Base-by-base conservation (phyloP, 129 eudicot species). In the Chrysanthemum makinoi region DNA sequence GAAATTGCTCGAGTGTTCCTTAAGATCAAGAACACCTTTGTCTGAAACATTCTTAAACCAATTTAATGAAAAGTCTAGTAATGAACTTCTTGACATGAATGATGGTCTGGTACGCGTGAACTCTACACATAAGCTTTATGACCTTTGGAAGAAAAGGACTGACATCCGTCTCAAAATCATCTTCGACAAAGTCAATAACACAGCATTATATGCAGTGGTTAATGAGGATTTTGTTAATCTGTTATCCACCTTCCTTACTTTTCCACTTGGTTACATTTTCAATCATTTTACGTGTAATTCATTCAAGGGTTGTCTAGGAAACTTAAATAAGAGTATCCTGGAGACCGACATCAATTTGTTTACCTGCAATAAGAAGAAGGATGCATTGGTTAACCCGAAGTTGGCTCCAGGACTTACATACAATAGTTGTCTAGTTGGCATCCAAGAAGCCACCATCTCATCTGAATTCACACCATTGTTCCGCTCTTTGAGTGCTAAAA, bases 1-100 rank as follows among this genome's bases (percentile, higher is more conserved):
- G 20, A 70, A 74, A 9, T 63, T 80, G 76, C 83, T 80, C 52
- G 48, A 63, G 53, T 35, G 69, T 47, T 80, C 79, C 12, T 54
- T 74, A 13, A 65, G 22, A 55, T 80, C 80, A 61, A 80, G 49
- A 43, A 68, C 68, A 3, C 76, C 83, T 2, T 66, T 78, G 35
- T 62, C 82, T 2, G 77, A 78, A 1, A 50, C 69, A 69, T 55
- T 78, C 58, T 12, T 78, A 47, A 13, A 46, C 20, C 46, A 62
- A 33, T 17, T 65, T 54, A 68, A 6, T 68, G 15, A 68, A 46
- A 68, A 67, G 20, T 68, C 73, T 24, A 2, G 47, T 33, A 30
- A n/a, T 33, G 64, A 69, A 69, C 63, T 33, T 18, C 13, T 53
- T 54, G 7, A 18, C 64, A 69, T 30, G 51, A 69, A 53, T 26